Percentiles rank a stretch among this genome's conserved stretches.
Evolutionary conservation across 352 stramenopile genomes (phyloP).

Genomic region (Globisporangium middletonii): DNA sequence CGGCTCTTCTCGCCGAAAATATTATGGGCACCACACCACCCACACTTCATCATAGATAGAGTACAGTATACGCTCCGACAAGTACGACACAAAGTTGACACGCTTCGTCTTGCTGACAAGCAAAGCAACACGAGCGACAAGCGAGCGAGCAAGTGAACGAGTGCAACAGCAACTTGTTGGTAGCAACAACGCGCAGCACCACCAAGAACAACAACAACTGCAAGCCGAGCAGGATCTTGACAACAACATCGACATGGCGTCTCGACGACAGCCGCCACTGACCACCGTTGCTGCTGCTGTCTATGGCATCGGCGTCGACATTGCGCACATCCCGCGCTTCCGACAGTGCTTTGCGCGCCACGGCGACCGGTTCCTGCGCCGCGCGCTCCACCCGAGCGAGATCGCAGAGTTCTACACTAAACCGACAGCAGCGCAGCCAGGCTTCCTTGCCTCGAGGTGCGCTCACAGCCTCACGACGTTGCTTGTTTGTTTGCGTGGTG

Average conservation of each 20-base stretch:
- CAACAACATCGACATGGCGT: too few species aligned
- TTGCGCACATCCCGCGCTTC: slow-evolving; percentile 58
- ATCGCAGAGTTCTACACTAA: slow-evolving; percentile 56
- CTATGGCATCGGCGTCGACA: slow-evolving; percentile 70
- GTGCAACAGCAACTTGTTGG: too few species aligned
- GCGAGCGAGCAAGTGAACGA: too few species aligned
- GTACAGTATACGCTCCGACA: not conserved
- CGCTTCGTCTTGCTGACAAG: not conserved
- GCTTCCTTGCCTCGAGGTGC: slow-evolving; percentile 58
- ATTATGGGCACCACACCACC: not conserved
- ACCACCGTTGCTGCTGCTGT: slow-evolving; percentile 8
- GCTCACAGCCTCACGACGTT: not conserved
- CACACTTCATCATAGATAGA: not conserved
- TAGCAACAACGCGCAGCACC: too few species aligned
- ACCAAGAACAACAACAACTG: too few species aligned
- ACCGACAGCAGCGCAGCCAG: slow-evolving; percentile 22
- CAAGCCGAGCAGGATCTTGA: too few species aligned
- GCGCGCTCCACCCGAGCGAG: slow-evolving; percentile 59
- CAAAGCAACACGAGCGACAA: too few species aligned
- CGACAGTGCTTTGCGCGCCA: slow-evolving; percentile 43
- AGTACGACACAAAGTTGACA: not conserved
- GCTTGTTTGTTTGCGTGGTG: not conserved
- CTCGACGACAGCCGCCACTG: too few species aligned
- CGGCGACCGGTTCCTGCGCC: slow-evolving; percentile 52
- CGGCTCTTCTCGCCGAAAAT: not conserved